Evolutionary conservation across 2,329 filamentous ascomycete species (phyloP).

Genomic region (Aureobasidium mangrovei): DNA sequence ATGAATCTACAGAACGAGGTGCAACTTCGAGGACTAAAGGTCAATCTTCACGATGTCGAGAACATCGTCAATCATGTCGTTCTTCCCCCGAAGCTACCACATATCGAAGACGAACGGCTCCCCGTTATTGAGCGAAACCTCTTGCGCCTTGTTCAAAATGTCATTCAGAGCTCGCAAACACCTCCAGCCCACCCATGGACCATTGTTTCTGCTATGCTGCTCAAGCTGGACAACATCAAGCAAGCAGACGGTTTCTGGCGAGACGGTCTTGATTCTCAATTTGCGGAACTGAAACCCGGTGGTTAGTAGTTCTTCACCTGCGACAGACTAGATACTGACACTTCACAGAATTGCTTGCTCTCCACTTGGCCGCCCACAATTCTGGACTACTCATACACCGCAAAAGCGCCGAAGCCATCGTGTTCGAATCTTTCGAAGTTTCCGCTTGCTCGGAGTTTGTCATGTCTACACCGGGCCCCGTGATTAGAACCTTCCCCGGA

Average conservation of each 20-base stretch:
- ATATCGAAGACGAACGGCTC: neutral
- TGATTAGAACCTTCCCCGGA: conserved; percentile 54
- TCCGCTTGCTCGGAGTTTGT: conserved; percentile 47
- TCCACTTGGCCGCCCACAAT: conserved; percentile 11
- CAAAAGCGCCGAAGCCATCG: conserved; percentile 21
- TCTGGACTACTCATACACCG: neutral
- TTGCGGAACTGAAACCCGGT: neutral
- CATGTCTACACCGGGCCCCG: conserved; percentile 41
- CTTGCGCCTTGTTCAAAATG: neutral
- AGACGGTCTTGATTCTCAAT: neutral
- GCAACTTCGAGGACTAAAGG: no score
- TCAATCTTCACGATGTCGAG: conserved; percentile 6
- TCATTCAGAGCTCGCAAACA: neutral
- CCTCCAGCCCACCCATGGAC: neutral
- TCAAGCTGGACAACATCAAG: neutral
- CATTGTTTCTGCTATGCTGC: neutral
- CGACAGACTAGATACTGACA: neutral
- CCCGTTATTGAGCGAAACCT: neutral
- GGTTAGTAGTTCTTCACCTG: neutral
- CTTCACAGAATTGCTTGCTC: neutral
- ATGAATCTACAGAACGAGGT: no score
- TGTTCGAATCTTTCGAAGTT: conserved; percentile 55
- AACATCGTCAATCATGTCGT: conserved; percentile 7
- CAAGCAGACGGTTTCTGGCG: neutral
- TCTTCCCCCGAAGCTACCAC: conserved; percentile 8